Conservation (phyloP, 2,329 filamentous ascomycete genomes). For the Fonsecaea pedrosoi region DNA sequence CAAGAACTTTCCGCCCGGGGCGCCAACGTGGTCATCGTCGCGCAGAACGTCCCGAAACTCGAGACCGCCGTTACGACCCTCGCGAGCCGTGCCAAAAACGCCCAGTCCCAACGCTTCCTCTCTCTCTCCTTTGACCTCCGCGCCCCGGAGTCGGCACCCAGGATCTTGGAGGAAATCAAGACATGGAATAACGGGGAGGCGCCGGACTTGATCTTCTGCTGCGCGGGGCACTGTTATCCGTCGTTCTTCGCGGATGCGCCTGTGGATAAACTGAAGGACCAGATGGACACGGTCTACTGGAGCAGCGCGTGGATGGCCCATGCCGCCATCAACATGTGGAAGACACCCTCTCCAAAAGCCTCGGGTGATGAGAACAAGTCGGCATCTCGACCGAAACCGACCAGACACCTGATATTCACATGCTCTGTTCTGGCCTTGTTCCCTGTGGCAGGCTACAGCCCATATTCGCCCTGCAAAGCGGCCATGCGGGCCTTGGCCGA, state of each 20-base stretch:
- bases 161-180: constrained; percentile 73
- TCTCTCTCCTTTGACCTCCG: constrained; percentile 85
- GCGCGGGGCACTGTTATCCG: constrained; percentile 77
- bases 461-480: constrained; percentile 84
- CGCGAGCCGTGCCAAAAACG: constrained; percentile 64
- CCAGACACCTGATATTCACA: constrained; percentile 87
- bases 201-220: constrained; percentile 90
- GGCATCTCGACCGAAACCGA: constrained; percentile 48
- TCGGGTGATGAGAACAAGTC: constrained; percentile 42
- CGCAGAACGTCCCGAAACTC: constrained; percentile 78
- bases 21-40: constrained; percentile 84
- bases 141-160: constrained; percentile 69
- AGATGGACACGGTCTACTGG: constrained; percentile 95
- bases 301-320: constrained; percentile 85
- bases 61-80: constrained; percentile 71
- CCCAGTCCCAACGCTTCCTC: constrained; percentile 76
- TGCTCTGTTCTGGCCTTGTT: constrained; percentile 77
- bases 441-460: constrained; percentile 78
- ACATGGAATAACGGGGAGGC: constrained; percentile 76
- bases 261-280: constrained; percentile 68
- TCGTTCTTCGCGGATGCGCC: constrained; percentile 78
- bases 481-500: constrained; percentile 85
- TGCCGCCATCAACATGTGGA: constrained; percentile 77
- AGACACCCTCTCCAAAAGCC: constrained; percentile 49
- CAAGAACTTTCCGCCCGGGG: constrained; percentile 79